Base-by-base conservation (phyloP, 768 basidiomycete genomes). In the Boletus rufocinnamomeus region DNA sequence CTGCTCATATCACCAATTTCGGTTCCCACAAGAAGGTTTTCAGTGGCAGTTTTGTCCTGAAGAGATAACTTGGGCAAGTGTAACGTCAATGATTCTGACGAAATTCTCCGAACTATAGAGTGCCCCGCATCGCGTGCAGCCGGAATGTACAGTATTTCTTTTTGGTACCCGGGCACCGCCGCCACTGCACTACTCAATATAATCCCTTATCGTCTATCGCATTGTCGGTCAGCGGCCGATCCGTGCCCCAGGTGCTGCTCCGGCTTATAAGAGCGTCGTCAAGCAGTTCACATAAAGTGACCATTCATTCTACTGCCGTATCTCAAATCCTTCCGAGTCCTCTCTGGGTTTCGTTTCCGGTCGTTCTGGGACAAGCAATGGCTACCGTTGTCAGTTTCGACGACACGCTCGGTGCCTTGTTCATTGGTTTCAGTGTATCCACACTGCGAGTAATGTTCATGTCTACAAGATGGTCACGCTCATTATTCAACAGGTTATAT, bases 371-470 rank as follows among this genome's bases (percentile, higher is more conserved):
- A 21, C 46, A 49, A 54, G 32, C 54, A 30, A 72, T 74, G 72
- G 6, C 13, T 21, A 1, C 34, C 25, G 9, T 51, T 50, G 44
- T 63, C 16, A 68, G 47, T 43, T 63, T 81, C 54, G 69, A 76
- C 66, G 79, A 75, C 63, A 87, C 86, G 1, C 77, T 88, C 19
- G 87, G 87, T 37, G 85, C 86, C 17, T 71, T 82, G 44, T 80
- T 86, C 60, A 66, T 86, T 46, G 87, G 87, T 32, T 85, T 85
- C 59, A 77, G 80, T 1, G 69, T 77, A 40, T 80, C 87, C n/a
- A 63, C 69, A 41, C 40, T 69, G 77, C 67, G 50, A 62, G 76
- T 60, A 32, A 14, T 25, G 1, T 2, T 21, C 32, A 30, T 41
- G 13, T 47, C 21, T 34, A 28, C 38, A 25, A 25, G 16, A 40